These are phyloP conservation scores for Tagetes patula DNA, from an alignment of 129 eudicot genomes.

Conservation along the genomic window DNA sequence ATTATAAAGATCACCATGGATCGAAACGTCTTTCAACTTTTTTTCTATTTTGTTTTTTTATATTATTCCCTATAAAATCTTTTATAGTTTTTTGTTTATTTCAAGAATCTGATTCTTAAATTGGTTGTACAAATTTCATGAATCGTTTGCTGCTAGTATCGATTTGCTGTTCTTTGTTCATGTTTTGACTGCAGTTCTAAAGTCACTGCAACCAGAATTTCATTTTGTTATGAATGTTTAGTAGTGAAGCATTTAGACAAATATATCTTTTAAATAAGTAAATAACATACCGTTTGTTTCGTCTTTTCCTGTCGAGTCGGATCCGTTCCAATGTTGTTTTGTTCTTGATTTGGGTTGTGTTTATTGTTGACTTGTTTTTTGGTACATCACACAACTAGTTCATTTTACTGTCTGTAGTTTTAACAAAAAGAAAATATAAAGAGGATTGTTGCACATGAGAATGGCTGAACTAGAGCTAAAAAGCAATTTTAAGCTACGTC, in stretches of 20 bases:
- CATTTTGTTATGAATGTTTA: not conserved
- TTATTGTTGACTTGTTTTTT: too few species aligned
- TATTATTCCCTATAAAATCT: constrained; percentile 28
- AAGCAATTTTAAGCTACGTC: too few species aligned
- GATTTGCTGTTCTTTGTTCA: constrained; percentile 33
- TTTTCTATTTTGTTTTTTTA: constrained; percentile 28
- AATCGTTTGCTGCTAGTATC: constrained; percentile 24
- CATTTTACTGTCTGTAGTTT: too few species aligned
- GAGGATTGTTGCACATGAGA: too few species aligned
- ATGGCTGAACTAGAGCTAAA: too few species aligned
- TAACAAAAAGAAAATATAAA: too few species aligned
- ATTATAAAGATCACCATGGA: constrained; percentile 19
- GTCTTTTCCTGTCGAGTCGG: too few species aligned
- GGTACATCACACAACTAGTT: too few species aligned
- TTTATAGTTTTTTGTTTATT: constrained; percentile 38
- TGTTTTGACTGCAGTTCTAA: constrained; percentile 1
- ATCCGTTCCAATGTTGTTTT: too few species aligned
- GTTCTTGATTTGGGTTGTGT: too few species aligned
- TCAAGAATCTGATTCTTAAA: constrained; percentile 32
- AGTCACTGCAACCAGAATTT: constrained; percentile 10
- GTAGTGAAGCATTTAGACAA: constrained; percentile 15
- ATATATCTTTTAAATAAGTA: not conserved
- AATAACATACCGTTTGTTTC: too few species aligned
- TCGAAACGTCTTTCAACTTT: constrained; percentile 14
- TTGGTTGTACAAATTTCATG: constrained; percentile 48